Percentiles rank a stretch among this genome's conserved stretches.
phyloP scores from a whole-genome alignment of 257 asterid genomes.

The Salvia miltiorrhiza region DNA sequence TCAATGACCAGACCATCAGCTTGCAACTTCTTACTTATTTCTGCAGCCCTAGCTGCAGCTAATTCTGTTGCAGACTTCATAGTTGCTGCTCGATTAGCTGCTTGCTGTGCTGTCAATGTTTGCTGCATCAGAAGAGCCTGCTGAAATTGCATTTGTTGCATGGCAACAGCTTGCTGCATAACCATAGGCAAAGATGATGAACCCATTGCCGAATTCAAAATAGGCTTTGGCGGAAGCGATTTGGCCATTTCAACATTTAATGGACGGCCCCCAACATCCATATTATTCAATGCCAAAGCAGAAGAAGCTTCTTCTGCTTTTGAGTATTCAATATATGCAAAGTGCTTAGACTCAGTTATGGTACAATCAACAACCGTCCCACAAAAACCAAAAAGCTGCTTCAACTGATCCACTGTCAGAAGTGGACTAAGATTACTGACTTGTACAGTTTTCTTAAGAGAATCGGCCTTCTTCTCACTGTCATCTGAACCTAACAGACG shows the following conservation, averaged over 20 bases:
- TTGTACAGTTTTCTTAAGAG: conserved; percentile 76
- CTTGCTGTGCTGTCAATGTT: conserved; percentile 84
- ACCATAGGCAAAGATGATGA: conserved; percentile 76
- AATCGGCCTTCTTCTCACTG: conserved; percentile 51
- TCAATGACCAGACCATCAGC: conserved; percentile 70
- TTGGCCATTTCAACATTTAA: conserved; percentile 98
- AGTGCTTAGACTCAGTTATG: conserved; percentile 90
- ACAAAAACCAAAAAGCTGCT: conserved; percentile 83
- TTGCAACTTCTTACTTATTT: conserved; percentile 81
- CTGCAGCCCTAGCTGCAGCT: conserved; percentile 99
- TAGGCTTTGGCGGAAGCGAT: conserved; percentile 83
- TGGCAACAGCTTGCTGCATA: conserved; percentile 98
- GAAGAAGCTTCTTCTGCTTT: conserved; percentile 90
- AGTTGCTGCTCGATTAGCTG: conserved; percentile 91
- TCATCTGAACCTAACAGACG: conserved; percentile 46
- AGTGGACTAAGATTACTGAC: conserved; percentile 96
- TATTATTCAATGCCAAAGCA: conserved; percentile 85
- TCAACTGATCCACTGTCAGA: conserved; percentile 88
- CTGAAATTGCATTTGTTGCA: conserved; percentile 99
- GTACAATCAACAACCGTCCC: conserved; percentile 81
- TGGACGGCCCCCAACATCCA: conserved; percentile 97
- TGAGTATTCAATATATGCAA: conserved; percentile 87
- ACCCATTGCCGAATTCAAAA: conserved; percentile 34
- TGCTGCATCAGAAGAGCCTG: conserved; percentile 95
- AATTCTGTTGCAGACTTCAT: conserved; percentile 96